Conservation (phyloP, 2,329 filamentous ascomycete genomes). For the Cladophialophora immunda region DNA sequence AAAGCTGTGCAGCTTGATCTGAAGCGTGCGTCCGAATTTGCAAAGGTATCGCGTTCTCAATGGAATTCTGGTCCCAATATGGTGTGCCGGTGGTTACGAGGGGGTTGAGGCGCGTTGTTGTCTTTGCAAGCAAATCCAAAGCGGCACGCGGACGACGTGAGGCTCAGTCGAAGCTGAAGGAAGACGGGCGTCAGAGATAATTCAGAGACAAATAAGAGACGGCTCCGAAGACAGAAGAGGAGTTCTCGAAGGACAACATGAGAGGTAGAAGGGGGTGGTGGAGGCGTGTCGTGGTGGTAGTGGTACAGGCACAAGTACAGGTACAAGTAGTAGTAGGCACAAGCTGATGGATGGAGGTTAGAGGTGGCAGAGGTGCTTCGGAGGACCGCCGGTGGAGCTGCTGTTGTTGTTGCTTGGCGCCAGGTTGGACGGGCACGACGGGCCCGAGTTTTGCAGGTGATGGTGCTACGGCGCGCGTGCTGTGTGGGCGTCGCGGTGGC, state of each 20-base stretch:
- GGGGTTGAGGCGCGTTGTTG: conserved; percentile 28
- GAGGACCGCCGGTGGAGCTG: conserved; percentile 24
- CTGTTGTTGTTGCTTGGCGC: conserved; percentile 40
- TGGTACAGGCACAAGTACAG: conserved; percentile 15
- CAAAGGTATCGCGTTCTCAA: not conserved
- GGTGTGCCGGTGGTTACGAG: conserved; percentile 16
- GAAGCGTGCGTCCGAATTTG: not conserved
- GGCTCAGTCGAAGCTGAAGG: not conserved
- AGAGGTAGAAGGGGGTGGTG: conserved; percentile 15
- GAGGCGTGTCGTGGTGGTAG: conserved; percentile 19
- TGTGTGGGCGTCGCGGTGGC: not conserved
- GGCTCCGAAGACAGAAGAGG: conserved; percentile 10
- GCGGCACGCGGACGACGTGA: conserved; percentile 18
- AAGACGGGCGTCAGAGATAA: conserved; percentile 16
- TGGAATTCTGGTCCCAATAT: not conserved
- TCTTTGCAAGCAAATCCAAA: conserved; percentile 10
- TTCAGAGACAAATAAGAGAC: conserved; percentile 2
- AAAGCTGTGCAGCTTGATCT: conserved; percentile 15
- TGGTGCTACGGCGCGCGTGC: conserved; percentile 6
- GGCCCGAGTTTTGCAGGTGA: conserved; percentile 13
- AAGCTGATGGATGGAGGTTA: conserved; percentile 13
- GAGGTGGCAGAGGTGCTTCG: not conserved
- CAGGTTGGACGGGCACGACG: conserved; percentile 13
- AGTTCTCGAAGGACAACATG: conserved; percentile 17
- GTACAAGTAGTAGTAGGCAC: conserved; percentile 5